These are phyloP conservation scores for Wickerhamiella infanticola DNA, from an alignment of 1,139 yeast species.

Conservation along the genomic window DNA sequence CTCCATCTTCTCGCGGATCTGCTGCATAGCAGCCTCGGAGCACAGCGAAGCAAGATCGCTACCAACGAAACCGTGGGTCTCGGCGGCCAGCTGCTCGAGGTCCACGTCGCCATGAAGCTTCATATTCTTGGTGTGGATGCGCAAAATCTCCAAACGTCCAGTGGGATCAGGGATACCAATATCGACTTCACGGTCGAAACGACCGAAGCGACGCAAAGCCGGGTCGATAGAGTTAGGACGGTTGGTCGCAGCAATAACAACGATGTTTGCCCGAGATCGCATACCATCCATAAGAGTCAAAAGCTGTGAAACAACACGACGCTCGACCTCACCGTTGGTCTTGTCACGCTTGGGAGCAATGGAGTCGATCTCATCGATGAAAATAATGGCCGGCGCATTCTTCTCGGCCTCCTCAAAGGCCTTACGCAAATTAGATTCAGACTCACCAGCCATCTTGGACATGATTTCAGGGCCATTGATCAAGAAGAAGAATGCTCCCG, in stretches of 20 bases:
- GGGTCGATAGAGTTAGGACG: conserved; percentile 98
- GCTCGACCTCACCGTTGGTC: conserved; percentile 97
- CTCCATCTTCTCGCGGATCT: conserved; percentile 98
- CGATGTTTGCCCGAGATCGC: conserved; percentile 96
- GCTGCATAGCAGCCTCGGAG: conserved; percentile 98
- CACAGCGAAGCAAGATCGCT: conserved; percentile 88
- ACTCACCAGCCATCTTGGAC: conserved; percentile 99
- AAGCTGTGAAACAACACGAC: conserved; percentile 96
- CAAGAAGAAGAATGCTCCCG: conserved; percentile 95
- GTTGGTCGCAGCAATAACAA: conserved; percentile 90
- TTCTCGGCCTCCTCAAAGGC: conserved; percentile 99
- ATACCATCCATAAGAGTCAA: conserved; percentile 98
- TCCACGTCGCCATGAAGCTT: conserved; percentile 90
- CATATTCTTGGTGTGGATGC: conserved; percentile 94
- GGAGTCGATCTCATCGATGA: conserved; percentile 96
- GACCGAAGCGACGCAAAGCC: conserved; percentile 94
- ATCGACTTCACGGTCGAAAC: conserved; percentile 98
- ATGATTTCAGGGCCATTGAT: conserved; percentile 99
- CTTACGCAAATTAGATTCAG: conserved; percentile 91
- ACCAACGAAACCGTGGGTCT: conserved; percentile 98
- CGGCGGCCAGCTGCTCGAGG: conserved; percentile 76
- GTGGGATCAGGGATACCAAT: conserved; percentile 98
- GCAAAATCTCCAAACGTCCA: conserved; percentile 90
- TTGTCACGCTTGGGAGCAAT: conserved; percentile 99
- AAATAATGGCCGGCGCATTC: conserved; percentile 92